Evolutionary conservation across 345 rosid species (phyloP).

Genomic region (Excoecaria agallocha): DNA sequence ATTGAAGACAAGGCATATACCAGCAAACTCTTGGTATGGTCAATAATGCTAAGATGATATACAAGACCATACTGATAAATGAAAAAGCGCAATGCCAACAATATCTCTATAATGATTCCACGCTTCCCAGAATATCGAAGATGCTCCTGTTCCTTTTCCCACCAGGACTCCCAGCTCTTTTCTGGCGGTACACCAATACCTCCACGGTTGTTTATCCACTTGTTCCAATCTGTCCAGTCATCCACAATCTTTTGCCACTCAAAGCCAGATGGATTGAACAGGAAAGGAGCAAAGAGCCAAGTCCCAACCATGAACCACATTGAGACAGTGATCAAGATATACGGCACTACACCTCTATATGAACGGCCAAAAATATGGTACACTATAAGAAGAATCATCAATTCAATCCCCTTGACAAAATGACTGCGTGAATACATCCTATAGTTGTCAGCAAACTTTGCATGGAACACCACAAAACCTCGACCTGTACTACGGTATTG

Average conservation of each 20-base stretch:
- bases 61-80: slow-evolving; percentile 94
- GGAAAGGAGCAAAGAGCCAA: slow-evolving; percentile 98
- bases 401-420: slow-evolving; percentile 92
- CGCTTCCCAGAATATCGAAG: slow-evolving; percentile 84
- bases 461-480: slow-evolving; percentile 97
- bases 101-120: slow-evolving; percentile 79
- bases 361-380: slow-evolving; percentile 79
- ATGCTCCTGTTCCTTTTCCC: slow-evolving; percentile 99
- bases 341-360: slow-evolving; percentile 84
- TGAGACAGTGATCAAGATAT: slow-evolving; percentile 83
- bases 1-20: slow-evolving; percentile 35
- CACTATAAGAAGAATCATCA: slow-evolving; percentile 86
- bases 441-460: slow-evolving; percentile 97
- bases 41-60: slow-evolving; percentile 70
- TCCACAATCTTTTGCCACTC: slow-evolving; percentile 99
- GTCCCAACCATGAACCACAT: slow-evolving; percentile 99
- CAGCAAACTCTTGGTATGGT: slow-evolving; percentile 54
- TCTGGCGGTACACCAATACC: slow-evolving; percentile 97
- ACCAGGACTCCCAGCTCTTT: slow-evolving; percentile 99
- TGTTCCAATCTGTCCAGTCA: slow-evolving; percentile 99
- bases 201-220: slow-evolving; percentile 89
- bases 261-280: slow-evolving; percentile 96
- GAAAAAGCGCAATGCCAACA: slow-evolving; percentile 79
- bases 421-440: slow-evolving; percentile 97
- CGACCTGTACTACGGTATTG: slow-evolving; percentile 93